Percentiles rank a stretch among this genome's conserved stretches.
These are phyloP conservation scores for Cladorrhinum samala DNA, from an alignment of 495 filamentous ascomycete genomes.

Conservation along the genomic window DNA sequence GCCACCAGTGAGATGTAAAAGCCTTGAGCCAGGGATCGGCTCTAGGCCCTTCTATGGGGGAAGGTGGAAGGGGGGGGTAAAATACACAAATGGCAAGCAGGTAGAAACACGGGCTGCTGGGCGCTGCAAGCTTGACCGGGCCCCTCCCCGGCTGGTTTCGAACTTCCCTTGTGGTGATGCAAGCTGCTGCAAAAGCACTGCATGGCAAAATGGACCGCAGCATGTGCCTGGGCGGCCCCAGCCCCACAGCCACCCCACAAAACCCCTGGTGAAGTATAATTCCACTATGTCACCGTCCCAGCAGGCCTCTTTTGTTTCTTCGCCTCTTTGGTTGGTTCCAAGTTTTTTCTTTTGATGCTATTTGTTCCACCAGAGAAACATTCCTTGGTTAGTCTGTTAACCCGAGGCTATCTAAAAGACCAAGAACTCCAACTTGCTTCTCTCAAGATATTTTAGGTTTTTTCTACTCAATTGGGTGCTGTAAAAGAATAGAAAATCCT, in stretches of 20 bases:
- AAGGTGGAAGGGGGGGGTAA: too few relatives aligned
- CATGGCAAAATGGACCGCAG: background rate
- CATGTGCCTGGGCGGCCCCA: background rate
- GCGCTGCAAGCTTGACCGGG: too few relatives aligned
- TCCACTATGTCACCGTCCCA: background rate
- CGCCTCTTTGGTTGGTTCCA: constrained; percentile 6
- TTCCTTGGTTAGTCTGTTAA: background rate
- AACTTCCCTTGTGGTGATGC: too few relatives aligned
- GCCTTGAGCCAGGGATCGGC: too few relatives aligned
- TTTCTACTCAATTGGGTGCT: too few relatives aligned
- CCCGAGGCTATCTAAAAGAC: background rate
- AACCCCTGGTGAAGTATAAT: background rate
- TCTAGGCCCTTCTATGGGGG: too few relatives aligned
- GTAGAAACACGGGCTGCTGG: too few relatives aligned
- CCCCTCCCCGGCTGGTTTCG: background rate
- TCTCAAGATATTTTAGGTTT: too few relatives aligned
- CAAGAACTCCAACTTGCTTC: too few relatives aligned
- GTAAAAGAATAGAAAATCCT: too few relatives aligned
- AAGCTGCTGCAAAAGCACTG: background rate
- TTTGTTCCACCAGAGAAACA: background rate
- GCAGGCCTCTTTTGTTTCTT: background rate
- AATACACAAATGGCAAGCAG: too few relatives aligned
- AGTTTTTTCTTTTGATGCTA: background rate
- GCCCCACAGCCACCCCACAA: background rate
- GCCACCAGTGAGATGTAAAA: too few relatives aligned